Evolutionary conservation across 768 basidiomycete genomes (phyloP).

Genomic region (Lactarius evosmus): DNA sequence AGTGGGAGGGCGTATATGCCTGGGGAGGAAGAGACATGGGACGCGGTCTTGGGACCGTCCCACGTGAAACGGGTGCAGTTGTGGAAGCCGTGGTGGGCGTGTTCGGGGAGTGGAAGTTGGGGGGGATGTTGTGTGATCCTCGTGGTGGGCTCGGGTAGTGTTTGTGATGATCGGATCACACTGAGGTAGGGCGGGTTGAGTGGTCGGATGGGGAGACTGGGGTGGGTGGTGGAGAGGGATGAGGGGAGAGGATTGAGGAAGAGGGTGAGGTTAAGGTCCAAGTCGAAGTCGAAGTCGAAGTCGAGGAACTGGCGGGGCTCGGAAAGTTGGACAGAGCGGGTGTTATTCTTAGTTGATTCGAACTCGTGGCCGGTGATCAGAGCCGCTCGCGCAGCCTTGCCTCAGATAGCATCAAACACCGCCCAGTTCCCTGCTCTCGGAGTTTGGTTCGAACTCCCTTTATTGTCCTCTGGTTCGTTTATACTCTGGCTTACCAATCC

Average conservation of each 20-base stretch:
- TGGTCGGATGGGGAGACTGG: conserved; percentile 13
- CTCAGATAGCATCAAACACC: neutral
- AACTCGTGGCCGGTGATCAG: conserved; percentile 60
- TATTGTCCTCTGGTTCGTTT: neutral
- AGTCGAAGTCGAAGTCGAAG: conserved; percentile 32
- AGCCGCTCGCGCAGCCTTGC: conserved; percentile 55
- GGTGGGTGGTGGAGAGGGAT: conserved; percentile 26
- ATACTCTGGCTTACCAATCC: too few species aligned
- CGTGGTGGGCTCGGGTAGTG: conserved; percentile 28
- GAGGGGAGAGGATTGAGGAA: conserved; percentile 29
- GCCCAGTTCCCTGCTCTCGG: neutral
- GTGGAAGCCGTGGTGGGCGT: conserved; percentile 16
- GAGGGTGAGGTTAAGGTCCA: conserved; percentile 29
- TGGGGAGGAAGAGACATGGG: conserved; percentile 79
- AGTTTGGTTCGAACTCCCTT: neutral
- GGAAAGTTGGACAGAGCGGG: neutral
- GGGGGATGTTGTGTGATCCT: conserved; percentile 34
- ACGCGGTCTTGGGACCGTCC: conserved; percentile 43
- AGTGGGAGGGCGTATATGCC: conserved; percentile 37
- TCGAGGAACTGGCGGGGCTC: neutral
- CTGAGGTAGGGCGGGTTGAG: neutral
- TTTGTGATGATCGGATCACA: conserved; percentile 9
- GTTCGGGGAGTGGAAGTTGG: conserved; percentile 32
- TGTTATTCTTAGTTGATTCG: conserved; percentile 47
- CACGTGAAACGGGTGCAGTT: conserved; percentile 26